Evolutionary conservation across 768 basidiomycete genomes (phyloP), one percentile per base, ranked within the genome.

Genomic region (Daedaleopsis nitida): DNA sequence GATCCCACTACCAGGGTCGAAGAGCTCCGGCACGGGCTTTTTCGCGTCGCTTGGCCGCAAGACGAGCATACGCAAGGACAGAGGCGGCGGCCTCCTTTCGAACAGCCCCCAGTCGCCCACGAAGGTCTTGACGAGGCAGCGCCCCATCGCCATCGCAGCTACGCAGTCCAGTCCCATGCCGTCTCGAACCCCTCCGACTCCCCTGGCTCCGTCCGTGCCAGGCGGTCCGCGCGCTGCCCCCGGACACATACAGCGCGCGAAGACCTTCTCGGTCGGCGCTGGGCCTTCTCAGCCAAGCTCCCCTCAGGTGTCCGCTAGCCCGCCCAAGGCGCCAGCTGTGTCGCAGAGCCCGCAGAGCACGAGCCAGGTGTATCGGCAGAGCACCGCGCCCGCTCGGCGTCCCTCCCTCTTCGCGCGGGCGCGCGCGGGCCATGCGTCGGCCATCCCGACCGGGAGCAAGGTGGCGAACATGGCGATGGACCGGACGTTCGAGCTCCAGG

Each of bases 21-120:
- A 80, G 63, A 76, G 81, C 8, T 66, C 74, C n/a, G 81, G 83
- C 0, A 62, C 64, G 11, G 83, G 81, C 39, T 92, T 92, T 75
- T 89, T 93, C 69, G 78, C 91, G 4, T 86, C 89, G 0, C 80
- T 93, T 16, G 88, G 89, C 13, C 81, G 91, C 24, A 91, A 86
- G 70, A 78, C 84, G 21, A 92, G 91, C 69, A 64, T 80, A 37
- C 80, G 74, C 72, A 76, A 72, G 71, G 79, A 69, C 62, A 35
- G 67, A 60, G 52, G 56, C 48, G 52, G 54, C 13, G 49, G 50
- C 24, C 21, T 32, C 19, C 52, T 54, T 42, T 38, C 52, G 37
- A 32, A 67, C 65, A 19, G 62, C 68, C 73, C 64, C 17, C 73
- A 53, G 8, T 75, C 78, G 38, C 75, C 73, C 17, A 62, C 64